Conservation (phyloP, 352 stramenopile genomes). For the Phytophthora fragariae region DNA sequence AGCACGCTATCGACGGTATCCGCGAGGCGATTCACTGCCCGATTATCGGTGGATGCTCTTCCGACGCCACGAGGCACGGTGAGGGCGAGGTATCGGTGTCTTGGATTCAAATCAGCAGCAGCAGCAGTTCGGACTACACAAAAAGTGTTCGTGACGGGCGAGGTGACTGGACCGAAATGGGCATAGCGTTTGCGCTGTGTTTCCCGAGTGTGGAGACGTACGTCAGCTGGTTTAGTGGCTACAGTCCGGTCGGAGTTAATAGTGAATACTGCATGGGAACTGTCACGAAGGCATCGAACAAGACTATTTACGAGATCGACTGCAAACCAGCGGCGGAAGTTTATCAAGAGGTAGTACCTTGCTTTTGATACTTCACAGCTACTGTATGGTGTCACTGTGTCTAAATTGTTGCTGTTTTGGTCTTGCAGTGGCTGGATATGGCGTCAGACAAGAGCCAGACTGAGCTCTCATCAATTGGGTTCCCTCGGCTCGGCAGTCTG, state of each 20-base stretch:
- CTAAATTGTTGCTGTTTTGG: conserved; percentile 3
- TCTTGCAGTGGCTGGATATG: conserved; percentile 74
- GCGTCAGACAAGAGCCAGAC: conserved; percentile 79
- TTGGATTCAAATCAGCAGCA: conserved; percentile 91
- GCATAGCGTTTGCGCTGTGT: conserved; percentile 82
- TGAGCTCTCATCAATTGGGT: conserved; percentile 78
- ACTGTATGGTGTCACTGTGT: not conserved
- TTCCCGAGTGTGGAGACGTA: conserved; percentile 89
- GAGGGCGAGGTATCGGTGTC: conserved; percentile 74
- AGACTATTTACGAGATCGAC: conserved; percentile 89
- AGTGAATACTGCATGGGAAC: conserved; percentile 87
- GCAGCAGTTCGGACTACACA: conserved; percentile 80
- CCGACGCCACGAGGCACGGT: conserved; percentile 74
- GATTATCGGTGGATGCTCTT: conserved; percentile 87
- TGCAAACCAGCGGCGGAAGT: conserved; percentile 82
- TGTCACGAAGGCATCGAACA: conserved; percentile 87
- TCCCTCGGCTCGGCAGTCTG: conserved; percentile 83
- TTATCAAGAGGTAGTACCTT: conserved; percentile 73
- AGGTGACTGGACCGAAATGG: conserved; percentile 86
- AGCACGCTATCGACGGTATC: conserved; percentile 86
- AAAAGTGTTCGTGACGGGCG: conserved; percentile 76
- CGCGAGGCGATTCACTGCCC: conserved; percentile 80
- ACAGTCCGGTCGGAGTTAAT: conserved; percentile 78
- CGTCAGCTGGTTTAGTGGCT: conserved; percentile 89
- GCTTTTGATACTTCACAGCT: not conserved